Evolutionary conservation across 495 filamentous ascomycete species (phyloP).

Genomic region (Penicillium chermesinum): DNA sequence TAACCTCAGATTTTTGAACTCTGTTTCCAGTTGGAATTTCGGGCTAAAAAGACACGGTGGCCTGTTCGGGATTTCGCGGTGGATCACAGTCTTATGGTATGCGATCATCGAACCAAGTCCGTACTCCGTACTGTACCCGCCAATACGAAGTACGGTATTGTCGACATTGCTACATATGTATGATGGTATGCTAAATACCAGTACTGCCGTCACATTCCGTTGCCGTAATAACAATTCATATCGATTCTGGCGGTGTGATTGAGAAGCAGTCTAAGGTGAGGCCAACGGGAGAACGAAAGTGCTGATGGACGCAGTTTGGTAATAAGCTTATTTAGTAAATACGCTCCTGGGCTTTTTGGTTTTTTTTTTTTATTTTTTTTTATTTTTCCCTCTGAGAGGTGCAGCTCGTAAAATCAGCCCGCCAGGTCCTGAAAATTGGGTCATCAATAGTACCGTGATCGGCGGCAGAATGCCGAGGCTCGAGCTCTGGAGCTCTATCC

Average conservation of each 20-base stretch:
- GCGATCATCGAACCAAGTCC: slow-evolving; percentile 14
- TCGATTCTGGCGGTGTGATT: background rate
- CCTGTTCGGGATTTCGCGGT: slow-evolving; percentile 16
- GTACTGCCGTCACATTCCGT: slow-evolving; percentile 9
- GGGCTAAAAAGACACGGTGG: slow-evolving; percentile 21
- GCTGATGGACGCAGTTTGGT: background rate
- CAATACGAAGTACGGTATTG: background rate
- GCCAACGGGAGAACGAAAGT: background rate
- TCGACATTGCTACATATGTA: slow-evolving; percentile 13
- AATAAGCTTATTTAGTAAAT: background rate
- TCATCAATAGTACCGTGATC: too few species aligned
- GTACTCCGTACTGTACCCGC: background rate
- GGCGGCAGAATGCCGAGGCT: too few species aligned
- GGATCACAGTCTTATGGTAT: slow-evolving; percentile 22
- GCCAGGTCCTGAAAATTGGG: too few species aligned
- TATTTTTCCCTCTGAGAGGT: too few species aligned
- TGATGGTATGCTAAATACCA: slow-evolving; percentile 28
- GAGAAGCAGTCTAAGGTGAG: background rate
- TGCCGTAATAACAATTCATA: slow-evolving; percentile 1
- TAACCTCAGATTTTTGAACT: background rate
- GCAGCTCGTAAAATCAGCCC: too few species aligned
- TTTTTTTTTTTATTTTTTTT: too few species aligned
- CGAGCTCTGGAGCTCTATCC: too few species aligned
- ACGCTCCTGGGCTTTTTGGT: too few species aligned
- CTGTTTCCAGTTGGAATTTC: background rate